These are phyloP conservation scores for Ophiorrhiza pumila DNA, from an alignment of 257 asterid genomes.

Conservation along the genomic window DNA sequence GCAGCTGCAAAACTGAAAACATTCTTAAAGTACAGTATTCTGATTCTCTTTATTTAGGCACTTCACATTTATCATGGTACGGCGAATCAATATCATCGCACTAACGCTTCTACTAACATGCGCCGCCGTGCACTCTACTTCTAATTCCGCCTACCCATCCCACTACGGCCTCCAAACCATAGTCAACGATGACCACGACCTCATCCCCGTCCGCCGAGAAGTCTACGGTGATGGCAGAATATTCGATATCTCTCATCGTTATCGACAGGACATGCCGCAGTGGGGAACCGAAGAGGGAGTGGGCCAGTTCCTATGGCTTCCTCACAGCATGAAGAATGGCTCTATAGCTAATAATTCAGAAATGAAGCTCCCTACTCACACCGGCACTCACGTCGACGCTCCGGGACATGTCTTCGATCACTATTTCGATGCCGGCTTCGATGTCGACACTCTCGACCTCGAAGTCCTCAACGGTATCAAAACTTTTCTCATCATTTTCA, in stretches of 20 bases:
- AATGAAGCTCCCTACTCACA: constrained; percentile 79
- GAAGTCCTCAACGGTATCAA: constrained; percentile 73
- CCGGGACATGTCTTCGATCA: constrained; percentile 87
- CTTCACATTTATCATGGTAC: background rate
- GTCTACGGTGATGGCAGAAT: constrained; percentile 81
- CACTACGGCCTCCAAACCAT: constrained; percentile 54
- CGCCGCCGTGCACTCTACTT: constrained; percentile 25
- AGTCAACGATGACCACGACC: constrained; percentile 29
- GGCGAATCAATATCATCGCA: background rate
- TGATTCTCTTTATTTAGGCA: too few relatives aligned
- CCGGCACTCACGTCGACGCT: constrained; percentile 97
- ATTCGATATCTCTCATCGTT: constrained; percentile 75
- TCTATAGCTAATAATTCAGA: constrained; percentile 76
- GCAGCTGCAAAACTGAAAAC: too few relatives aligned
- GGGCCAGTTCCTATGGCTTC: constrained; percentile 73
- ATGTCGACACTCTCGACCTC: constrained; percentile 92
- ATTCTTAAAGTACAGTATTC: too few relatives aligned
- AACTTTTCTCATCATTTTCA: background rate
- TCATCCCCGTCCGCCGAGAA: constrained; percentile 68
- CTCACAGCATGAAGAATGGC: constrained; percentile 82
- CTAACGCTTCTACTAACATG: constrained; percentile 29
- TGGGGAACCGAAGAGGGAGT: constrained; percentile 70
- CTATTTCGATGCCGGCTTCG: constrained; percentile 89
- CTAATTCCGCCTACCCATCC: constrained; percentile 62
- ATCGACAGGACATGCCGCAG: constrained; percentile 62